Evolutionary conservation across 306 rosid species (phyloP), one percentile per base, ranked within the genome.

Genomic region (Luffa acutangula): DNA sequence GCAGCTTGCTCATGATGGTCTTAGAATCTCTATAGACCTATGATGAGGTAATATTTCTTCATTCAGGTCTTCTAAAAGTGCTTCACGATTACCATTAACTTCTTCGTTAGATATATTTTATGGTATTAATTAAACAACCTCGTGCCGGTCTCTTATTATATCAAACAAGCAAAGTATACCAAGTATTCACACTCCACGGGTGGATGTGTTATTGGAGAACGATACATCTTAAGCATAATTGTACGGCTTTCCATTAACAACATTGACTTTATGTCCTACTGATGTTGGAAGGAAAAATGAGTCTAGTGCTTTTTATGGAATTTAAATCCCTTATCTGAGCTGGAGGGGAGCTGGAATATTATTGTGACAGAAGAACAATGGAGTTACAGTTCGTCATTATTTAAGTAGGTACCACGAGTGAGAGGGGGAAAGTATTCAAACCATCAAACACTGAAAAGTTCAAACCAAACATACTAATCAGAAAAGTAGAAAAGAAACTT

Each of bases 1-100:
- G 86, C 93, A 91, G 89, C 97, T 95, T 86, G 93, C 99, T 15
- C 94, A 48, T 72, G 98, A 96, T 88, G 98, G 98, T 77, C 87
- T 93, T 86, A 91, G 90, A 93, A 81, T 93, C 65, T 91, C 97
- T 64, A 63, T 91, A 62, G 85, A 88, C 75, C 89, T 93, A 57
- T 92, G 84, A 86, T 58, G 72, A 84, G 90, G 92, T 84, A 78
- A 75, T 89, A 34, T 14, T 73, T 73, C 7, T 73, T 72, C 58
- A 9, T 72, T 72, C 58, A 46, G 57, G 1, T 71, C 12, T 7
- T 49, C 36, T 51, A 73, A 73, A 33, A 9, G 60, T 36, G 1
- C 13, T 14, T 25, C 43, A 31, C 1, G 15, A 73, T 49, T 49
- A 20, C 56, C 53, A 43, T 41, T 45, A 45, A 20, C 76, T 43